Base-by-base conservation (phyloP, 2,329 filamentous ascomycete species). In the Pezicula radicicola region DNA sequence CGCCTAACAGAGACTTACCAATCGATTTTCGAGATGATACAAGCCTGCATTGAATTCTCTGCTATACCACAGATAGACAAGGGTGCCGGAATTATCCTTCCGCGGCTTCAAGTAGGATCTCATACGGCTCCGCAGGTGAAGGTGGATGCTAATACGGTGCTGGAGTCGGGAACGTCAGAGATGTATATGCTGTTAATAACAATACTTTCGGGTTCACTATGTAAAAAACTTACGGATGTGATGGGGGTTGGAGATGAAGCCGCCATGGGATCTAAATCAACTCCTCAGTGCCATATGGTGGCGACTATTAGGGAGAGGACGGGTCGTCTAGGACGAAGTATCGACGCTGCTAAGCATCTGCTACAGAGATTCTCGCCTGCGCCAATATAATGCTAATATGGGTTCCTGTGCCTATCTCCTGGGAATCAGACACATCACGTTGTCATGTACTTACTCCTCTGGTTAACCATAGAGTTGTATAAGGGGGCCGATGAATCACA, bases 141-240 rank as follows among this genome's bases (percentile, higher is more conserved):
- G 19, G 51, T 53, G n/a, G 43, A 53, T 43, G 42, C 39, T n/a
- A 27, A 53, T 28, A 53, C 21, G 18, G 41, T 35, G 13, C 7
- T 47, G 16, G 6, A 18, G 37, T 30, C 47, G 28, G 45, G 16
- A 15, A 44, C 42, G 10, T 21, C 28, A 13, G 33, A n/a, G 18
- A 53, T 48, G 47, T 53, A 53, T 46, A 53, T 53, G 47, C 25
- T 50, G 5, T 44, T 53, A 16, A 39, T 53, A 4, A 53, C 51
- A 7, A 53, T 48, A 33, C 25, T 53, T 25, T 46, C 51, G 10
- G 28, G 19, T 12, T 30, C 43, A 18, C 33, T 55, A 9, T 50
- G 46, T 13, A 21, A 50, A 27, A 33, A 50, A 19, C 16, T 50
- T n/a, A 27, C 16, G 7, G 18, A 19, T 5, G 16, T 49, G 10